Base-by-base conservation (phyloP, 2,329 filamentous ascomycete species). In the Aspergillus ochraceoroseus region DNA sequence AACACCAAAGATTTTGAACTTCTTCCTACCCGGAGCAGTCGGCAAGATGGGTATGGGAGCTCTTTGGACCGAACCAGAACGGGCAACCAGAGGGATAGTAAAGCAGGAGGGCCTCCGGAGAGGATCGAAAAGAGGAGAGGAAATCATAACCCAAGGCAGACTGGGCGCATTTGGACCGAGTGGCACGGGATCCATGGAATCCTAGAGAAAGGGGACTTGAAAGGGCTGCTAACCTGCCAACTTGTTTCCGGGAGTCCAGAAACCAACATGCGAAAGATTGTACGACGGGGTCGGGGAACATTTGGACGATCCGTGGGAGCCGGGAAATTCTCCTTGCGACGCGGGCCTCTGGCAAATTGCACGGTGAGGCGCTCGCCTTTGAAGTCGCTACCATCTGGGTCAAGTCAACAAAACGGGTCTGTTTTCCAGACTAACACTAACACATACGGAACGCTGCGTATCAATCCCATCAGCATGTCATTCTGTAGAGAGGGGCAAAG, bases 201-300 rank as follows among this genome's bases (percentile, higher is more conserved):
- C 57, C 58, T 53, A 44, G 49, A 43, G 41, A 43, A 48, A 59
- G 57, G 55, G 55, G 55, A 52, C 37, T 51, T 62, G 38, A 26
- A 19, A 39, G 57, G 58, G 51, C 53, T 63, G 85, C 92, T 92
- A 84, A 98, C 92, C 92, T 98, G 92, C 92, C 92, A 98, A 81
- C 89, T 95, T 77, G 92, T 98, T 77, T 96, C 90, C 66, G 90
- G 89, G 70, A 98, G 87, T 74, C 89, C 90, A 75, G 86, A 85
- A 63, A 98, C 94, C 70, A 90, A 84, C 92, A 98, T 96, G 67
- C 92, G 85, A 70, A 89, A 88, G 55, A 88, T 82, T 55, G 92
- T 98, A 67, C 92, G 88, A 63, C 92, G 85, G 52, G 92, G 92
- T 62, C 92, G 86, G 53, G 83, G 82, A 59, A 78, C 75, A 47